Evolutionary conservation across 2,329 filamentous ascomycete species (phyloP), one percentile per base, ranked within the genome.

Genomic region (Botrytis hyacinthi): DNA sequence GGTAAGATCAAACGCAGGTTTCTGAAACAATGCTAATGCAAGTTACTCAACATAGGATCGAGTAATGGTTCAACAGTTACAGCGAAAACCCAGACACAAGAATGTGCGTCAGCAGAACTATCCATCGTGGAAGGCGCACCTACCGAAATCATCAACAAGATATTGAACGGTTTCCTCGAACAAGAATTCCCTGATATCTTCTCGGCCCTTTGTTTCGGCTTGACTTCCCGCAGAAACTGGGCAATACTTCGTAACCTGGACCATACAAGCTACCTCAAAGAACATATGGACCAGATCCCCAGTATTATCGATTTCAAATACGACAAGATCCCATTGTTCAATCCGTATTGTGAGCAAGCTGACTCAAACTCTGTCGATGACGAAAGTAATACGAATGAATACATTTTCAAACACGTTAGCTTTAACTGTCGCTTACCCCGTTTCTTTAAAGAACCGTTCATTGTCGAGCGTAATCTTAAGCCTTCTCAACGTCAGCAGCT

Each of bases 381-480:
- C 4, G 22, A 26, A 48, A 48, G 22, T 48, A 48, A 26, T 48
- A 12, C 0, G 46, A 4, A 48, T 48, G 46, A 48, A 26, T 26
- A 26, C 22, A 46, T 22, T 48, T 5, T 48, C 4, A 2, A 26
- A 12, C 22, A 26, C 3, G 22, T 12, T 2, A 8, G 12, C 10
- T 26, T 9, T 46, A 20, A 46, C 6, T 0, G 18, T 46, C 7
- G 14, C 12, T n/a, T 6, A 4, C 51, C n/a, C 51, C 12, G 12
- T 54, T 54, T 29, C 26, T n/a, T 29, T 3, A 5, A 57, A 5
- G 6, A 10, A 20, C 0, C 3, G 54, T 0, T 4, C 5, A 18
- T 7, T 59, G 14, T 57, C n/a, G 18, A 9, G 12, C 14, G 1
- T 16, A 1, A 0, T 35, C 18, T 59, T 18, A 10, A 22, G 0